phyloP scores from a whole-genome alignment of 345 rosid genomes.

The Salix purpurea region DNA sequence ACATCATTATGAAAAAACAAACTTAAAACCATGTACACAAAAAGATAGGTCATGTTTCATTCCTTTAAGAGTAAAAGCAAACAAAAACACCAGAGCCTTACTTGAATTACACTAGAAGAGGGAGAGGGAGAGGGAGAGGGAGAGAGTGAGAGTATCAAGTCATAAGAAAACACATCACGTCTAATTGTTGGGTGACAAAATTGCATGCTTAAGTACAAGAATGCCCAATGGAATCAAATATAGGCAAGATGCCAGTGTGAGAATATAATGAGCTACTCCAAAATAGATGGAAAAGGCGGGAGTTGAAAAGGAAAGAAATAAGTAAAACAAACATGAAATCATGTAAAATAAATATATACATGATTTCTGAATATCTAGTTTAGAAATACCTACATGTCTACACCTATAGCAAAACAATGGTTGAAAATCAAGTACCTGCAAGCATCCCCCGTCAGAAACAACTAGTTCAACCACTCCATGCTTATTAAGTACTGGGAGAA shows the following conservation, averaged over 20 bases:
- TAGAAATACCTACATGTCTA: neutral
- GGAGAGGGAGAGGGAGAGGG: too few species aligned
- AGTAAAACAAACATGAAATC: neutral
- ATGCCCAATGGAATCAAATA: neutral
- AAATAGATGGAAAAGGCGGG: neutral
- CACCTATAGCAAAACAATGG: conserved; percentile 1
- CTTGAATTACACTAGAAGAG: neutral
- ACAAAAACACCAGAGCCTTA: neutral
- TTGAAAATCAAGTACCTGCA: conserved; percentile 51
- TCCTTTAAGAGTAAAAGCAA: neutral
- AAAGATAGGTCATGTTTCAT: neutral
- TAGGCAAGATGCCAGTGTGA: neutral
- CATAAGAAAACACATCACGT: neutral
- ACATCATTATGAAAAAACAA: neutral
- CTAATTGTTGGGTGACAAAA: neutral
- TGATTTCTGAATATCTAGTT: neutral
- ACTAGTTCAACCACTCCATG: conserved; percentile 91
- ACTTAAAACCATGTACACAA: neutral
- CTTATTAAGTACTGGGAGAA: conserved; percentile 77
- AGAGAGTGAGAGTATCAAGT: neutral
- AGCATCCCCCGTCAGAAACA: conserved; percentile 85
- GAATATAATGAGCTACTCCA: neutral
- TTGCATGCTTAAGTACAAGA: neutral
- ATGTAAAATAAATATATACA: neutral
- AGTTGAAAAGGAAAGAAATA: neutral